A percentile compares a stretch with the other conserved stretches of the same genome.
Conservation (phyloP, 202 grass and related monocot species). For the Panicum hallii region DNA sequence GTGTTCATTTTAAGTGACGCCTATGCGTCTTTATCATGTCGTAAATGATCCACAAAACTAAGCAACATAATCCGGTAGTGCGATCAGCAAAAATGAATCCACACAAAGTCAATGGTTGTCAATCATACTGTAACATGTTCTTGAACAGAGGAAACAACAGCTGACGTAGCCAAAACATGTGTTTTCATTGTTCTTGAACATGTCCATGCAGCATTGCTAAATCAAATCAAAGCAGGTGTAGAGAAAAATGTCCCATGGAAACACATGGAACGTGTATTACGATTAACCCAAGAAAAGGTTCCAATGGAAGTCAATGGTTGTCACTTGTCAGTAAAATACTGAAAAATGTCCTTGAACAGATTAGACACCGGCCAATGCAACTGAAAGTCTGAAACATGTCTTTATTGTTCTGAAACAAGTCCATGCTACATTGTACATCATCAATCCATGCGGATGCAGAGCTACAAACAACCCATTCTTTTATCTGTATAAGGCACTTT, state of each 20-base stretch:
- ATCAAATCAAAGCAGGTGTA: not conserved
- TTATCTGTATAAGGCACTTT: not conserved
- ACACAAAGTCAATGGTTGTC: not conserved
- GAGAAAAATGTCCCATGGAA: too few species aligned
- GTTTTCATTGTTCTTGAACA: not conserved
- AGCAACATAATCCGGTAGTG: not conserved
- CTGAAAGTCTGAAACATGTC: not conserved
- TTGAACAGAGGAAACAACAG: not conserved
- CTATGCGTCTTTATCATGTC: not conserved
- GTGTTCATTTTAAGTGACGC: not conserved
- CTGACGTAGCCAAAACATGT: not conserved
- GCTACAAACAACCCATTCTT: not conserved
- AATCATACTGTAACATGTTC: not conserved
- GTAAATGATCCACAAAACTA: not conserved
- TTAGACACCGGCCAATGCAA: not conserved
- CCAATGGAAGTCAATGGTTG: not conserved
- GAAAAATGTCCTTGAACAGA: not conserved
- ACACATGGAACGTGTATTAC: too few species aligned
- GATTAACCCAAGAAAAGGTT: too few species aligned
- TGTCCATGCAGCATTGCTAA: not conserved
- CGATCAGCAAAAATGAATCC: not conserved
- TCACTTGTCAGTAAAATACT: not conserved
- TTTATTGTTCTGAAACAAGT: not conserved
- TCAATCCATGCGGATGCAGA: not conserved
- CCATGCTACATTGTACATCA: not conserved